phyloP scores from a whole-genome alignment of 2,329 filamentous ascomycete species.

The Chrysosporium keratinophilum region DNA sequence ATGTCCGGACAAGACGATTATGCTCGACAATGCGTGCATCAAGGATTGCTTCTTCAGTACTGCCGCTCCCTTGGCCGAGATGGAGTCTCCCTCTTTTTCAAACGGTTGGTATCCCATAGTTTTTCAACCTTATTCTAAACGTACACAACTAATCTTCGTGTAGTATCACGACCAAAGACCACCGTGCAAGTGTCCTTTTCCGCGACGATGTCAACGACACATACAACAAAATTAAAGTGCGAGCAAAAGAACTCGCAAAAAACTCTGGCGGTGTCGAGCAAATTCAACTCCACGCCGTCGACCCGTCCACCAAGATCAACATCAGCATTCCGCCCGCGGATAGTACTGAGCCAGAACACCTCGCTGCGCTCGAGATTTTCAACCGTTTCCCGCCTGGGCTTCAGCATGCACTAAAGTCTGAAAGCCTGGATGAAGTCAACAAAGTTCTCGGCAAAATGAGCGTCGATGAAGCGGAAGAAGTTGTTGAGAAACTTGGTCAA shows the following conservation, averaged over 20 bases:
- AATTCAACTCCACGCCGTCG: constrained; percentile 93
- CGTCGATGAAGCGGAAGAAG: constrained; percentile 74
- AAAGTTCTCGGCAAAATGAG: constrained; percentile 80
- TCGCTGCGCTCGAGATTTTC: constrained; percentile 62
- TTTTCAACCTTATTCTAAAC: neutral
- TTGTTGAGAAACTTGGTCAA: constrained; percentile 69
- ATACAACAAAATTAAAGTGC: constrained; percentile 67
- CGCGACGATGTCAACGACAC: constrained; percentile 85
- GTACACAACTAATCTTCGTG: neutral
- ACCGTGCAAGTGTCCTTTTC: constrained; percentile 86
- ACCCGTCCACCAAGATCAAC: constrained; percentile 82
- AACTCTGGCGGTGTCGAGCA: constrained; percentile 69
- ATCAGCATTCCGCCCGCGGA: constrained; percentile 66
- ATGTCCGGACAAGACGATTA: constrained; percentile 66
- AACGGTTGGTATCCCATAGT: constrained; percentile 45
- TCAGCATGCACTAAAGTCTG: constrained; percentile 72
- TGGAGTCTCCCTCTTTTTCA: constrained; percentile 88
- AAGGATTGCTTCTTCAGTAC: constrained; percentile 86
- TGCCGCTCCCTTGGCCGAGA: constrained; percentile 81
- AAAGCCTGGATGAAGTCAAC: constrained; percentile 80
- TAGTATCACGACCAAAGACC: constrained; percentile 70
- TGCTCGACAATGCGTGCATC: constrained; percentile 79
- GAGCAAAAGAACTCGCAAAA: constrained; percentile 61
- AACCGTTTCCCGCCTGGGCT: constrained; percentile 74
- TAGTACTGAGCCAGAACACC: constrained; percentile 52